phyloP scores from a whole-genome alignment of 148 eudicot genomes.

The Fagopyrum esculentum region DNA sequence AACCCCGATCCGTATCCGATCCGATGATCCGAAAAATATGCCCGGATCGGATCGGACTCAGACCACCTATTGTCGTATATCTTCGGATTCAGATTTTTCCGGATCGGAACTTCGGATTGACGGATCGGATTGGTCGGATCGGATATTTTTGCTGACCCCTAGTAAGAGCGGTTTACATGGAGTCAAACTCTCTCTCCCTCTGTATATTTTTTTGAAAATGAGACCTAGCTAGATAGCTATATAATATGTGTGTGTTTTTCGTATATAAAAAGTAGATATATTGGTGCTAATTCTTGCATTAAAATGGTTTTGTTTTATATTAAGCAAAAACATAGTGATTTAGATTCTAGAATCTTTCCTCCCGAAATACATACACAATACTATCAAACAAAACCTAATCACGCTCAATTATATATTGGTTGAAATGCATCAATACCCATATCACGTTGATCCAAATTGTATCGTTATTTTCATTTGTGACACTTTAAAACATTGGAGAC shows the following conservation, averaged over 20 bases:
- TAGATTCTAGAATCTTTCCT: neutral
- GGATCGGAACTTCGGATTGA: too few species aligned
- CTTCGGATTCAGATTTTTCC: too few species aligned
- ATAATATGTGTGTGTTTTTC: too few species aligned
- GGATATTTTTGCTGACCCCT: too few species aligned
- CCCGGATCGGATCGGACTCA: too few species aligned
- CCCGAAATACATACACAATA: neutral
- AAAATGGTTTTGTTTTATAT: neutral
- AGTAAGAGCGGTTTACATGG: too few species aligned
- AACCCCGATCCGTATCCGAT: too few species aligned
- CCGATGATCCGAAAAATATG: too few species aligned
- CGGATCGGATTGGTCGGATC: too few species aligned
- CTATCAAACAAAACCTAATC: slow-evolving; percentile 2
- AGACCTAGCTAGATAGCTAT: neutral
- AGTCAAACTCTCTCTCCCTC: too few species aligned
- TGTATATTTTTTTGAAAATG: too few species aligned
- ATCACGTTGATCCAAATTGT: neutral
- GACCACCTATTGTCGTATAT: too few species aligned
- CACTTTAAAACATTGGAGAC: neutral
- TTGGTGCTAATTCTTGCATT: neutral
- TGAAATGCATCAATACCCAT: neutral
- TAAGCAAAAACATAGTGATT: neutral
- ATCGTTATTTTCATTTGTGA: slow-evolving; percentile 9
- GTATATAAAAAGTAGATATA: neutral
- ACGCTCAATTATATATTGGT: neutral